These are phyloP conservation scores for Cyberlindnera xylosilytica DNA, from an alignment of 805 yeast species.

Conservation along the genomic window DNA sequence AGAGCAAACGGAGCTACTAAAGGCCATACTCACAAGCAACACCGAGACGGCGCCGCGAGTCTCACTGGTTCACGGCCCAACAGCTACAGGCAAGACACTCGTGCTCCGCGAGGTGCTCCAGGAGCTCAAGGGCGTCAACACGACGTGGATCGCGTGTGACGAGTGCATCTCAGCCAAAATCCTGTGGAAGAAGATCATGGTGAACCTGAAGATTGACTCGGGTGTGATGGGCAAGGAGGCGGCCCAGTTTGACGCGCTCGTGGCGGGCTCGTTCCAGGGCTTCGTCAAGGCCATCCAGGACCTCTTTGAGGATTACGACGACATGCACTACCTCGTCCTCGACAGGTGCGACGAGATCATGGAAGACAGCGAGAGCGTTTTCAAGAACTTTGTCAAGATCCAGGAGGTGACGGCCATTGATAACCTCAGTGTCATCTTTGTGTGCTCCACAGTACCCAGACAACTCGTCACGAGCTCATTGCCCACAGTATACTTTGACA, in stretches of 20 bases:
- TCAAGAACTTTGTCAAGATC: conserved; percentile 18
- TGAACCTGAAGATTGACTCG: conserved; percentile 12
- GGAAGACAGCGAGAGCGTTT: conserved; percentile 22
- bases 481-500: conserved; percentile 19
- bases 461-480: conserved; percentile 18
- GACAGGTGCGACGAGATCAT: conserved; percentile 26
- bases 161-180: conserved; percentile 26
- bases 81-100: conserved; percentile 25
- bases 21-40: conserved; percentile 15
- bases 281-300: conserved; percentile 18
- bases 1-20: conserved; percentile 17
- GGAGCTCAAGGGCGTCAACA: conserved; percentile 5
- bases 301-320: conserved; percentile 8
- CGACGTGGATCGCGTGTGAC: conserved; percentile 24
- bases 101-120: conserved; percentile 13
- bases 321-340: conserved; percentile 23
- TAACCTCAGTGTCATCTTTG: conserved; percentile 22
- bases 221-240: conserved; percentile 8
- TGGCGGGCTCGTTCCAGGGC: conserved; percentile 21
- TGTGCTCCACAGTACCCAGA: conserved; percentile 18
- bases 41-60: conserved; percentile 8
- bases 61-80: conserved; percentile 19
- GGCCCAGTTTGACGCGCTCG: conserved; percentile 9
- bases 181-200: conserved; percentile 21
- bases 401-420: conserved; percentile 18